Base-by-base conservation (phyloP, 163 green algal species). In the Scenedesmus sp. region DNA sequence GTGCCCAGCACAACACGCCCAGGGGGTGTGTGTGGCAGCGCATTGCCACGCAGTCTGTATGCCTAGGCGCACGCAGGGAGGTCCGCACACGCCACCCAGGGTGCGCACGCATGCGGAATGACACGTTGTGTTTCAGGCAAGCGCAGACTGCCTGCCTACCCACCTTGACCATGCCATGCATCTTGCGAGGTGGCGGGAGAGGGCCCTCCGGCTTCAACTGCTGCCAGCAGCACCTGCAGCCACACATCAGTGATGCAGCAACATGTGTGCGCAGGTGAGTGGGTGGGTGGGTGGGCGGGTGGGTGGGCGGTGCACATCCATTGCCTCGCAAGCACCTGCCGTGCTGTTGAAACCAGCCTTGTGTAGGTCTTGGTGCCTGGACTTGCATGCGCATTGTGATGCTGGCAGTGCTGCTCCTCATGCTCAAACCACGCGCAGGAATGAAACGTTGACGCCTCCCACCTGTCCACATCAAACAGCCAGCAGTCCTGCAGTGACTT, bases 391-490 rank as follows among this genome's bases (percentile, higher is more conserved):
- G 10, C 46, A 53, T 6, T 53, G 46, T 53, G 46, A 53, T 53
- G 46, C 46, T 56, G 46, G 53, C 53, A 65, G 24, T 26, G 10
- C 53, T 65, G 53, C 53, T 65, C 53, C 53, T 24, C 10, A 26
- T 65, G 53, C 49, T 56, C 49, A 56, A 56, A 56, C 49, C 49
- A 56, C 49, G 13, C 49, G 15, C 49, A 56, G 15, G 49, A 56
- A 56, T 56, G 13, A 56, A 56, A 56, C 15, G 13, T 56, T 56
- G 49, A 56, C 46, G 6, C 44, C 15, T 2, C 92, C 61, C 90
- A 95, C 92, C 12, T 92, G 35, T 81, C 20, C 13, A 90, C 53
- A 81, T 95, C 94, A 83, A 93, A 93, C 85, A 94, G 12, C 92
- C 93, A 95, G 9, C 70, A 80, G 80, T 96, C 94, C 24, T 88